Conservation (phyloP, 306 rosid genomes). For the Datisca glomerata region DNA sequence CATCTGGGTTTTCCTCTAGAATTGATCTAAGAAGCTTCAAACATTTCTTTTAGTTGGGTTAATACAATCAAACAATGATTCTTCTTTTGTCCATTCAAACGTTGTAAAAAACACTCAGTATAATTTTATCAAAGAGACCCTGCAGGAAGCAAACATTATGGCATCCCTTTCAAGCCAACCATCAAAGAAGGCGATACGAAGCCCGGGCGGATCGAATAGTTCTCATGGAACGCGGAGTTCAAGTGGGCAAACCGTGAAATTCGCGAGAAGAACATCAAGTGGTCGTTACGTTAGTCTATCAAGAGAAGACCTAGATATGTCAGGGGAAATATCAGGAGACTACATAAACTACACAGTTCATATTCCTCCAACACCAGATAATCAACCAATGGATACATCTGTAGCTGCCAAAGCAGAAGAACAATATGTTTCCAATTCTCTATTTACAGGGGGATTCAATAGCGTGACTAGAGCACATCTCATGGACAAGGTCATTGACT, state of each 20-base stretch:
- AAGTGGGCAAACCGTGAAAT: constrained; percentile 47
- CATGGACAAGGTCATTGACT: constrained; percentile 88
- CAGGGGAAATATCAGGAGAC: constrained; percentile 55
- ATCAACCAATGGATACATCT: constrained; percentile 67
- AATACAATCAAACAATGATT: background rate
- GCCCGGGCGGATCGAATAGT: constrained; percentile 27
- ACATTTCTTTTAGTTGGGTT: background rate
- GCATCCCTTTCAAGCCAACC: constrained; percentile 41
- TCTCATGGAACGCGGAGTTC: constrained; percentile 30
- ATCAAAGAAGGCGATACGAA: constrained; percentile 44
- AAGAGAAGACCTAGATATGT: constrained; percentile 80
- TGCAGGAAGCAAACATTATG: constrained; percentile 17
- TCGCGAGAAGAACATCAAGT: constrained; percentile 78
- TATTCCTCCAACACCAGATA: constrained; percentile 83
- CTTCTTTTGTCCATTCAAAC: too few species aligned
- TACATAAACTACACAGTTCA: constrained; percentile 86
- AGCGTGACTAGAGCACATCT: constrained; percentile 81
- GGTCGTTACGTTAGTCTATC: constrained; percentile 71
- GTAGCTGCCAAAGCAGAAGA: constrained; percentile 81
- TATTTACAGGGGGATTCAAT: constrained; percentile 83
- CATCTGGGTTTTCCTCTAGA: constrained; percentile 10
- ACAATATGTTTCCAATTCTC: constrained; percentile 75
- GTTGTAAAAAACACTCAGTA: background rate
- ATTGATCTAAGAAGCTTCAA: too few species aligned
- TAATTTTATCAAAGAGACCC: background rate